A percentile compares a stretch with the other conserved stretches of the same genome.
Conservation (phyloP, 2,329 filamentous ascomycete species). For the Scedosporium minutisporum region DNA sequence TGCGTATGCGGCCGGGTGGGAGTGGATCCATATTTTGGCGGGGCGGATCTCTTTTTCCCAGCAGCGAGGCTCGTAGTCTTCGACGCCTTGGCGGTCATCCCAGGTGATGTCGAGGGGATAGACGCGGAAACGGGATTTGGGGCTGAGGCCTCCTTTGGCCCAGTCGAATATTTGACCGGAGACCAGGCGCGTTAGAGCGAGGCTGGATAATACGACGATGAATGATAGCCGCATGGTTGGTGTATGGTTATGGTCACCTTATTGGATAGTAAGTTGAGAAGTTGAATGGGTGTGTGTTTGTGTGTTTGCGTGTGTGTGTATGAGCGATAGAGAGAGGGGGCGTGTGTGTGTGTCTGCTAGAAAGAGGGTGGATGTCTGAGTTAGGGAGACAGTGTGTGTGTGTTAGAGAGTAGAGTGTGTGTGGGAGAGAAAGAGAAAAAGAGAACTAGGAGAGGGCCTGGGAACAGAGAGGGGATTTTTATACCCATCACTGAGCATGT, state of each 20-base stretch:
- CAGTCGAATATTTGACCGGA: background rate
- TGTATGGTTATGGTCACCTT: background rate
- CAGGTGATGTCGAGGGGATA: background rate
- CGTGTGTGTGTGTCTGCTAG: too few relatives aligned
- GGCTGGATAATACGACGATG: too few relatives aligned
- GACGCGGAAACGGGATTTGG: background rate
- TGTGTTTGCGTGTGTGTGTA: too few relatives aligned
- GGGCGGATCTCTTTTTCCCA: background rate
- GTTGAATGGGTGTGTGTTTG: background rate
- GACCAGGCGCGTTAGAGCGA: background rate
- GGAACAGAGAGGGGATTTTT: too few relatives aligned
- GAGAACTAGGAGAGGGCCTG: too few relatives aligned
- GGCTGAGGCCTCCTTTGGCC: background rate
- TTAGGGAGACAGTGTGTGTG: too few relatives aligned
- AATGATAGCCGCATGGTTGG: too few relatives aligned
- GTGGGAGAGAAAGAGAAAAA: too few relatives aligned
- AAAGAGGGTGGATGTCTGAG: too few relatives aligned
- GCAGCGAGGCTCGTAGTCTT: background rate
- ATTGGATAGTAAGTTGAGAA: background rate
- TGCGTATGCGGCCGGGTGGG: background rate
- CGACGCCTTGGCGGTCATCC: background rate
- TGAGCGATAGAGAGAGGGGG: too few relatives aligned
- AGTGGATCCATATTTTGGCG: background rate
- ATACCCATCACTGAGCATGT: too few relatives aligned
- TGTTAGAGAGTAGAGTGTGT: too few relatives aligned